A percentile compares a stretch with the other conserved stretches of the same genome.
These are phyloP conservation scores for Solanum hybrid DNA, from an alignment of 305 asterid species.

Conservation along the genomic window DNA sequence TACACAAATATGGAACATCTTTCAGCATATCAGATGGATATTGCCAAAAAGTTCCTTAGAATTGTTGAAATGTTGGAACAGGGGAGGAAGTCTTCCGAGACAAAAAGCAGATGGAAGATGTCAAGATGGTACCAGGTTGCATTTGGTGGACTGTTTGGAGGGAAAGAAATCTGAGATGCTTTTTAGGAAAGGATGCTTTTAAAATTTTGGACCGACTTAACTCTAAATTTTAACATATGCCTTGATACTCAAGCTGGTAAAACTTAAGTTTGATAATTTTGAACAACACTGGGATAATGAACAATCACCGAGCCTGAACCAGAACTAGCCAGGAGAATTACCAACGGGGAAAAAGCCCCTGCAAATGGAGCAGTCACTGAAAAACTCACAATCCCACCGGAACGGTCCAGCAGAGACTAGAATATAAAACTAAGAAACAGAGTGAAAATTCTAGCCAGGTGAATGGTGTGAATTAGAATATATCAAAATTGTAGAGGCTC, in stretches of 20 bases:
- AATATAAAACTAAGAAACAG: not conserved
- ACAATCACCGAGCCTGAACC: not conserved
- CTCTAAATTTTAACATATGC: not conserved
- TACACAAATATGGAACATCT: not conserved
- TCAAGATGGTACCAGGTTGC: not conserved
- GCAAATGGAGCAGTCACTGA: not conserved
- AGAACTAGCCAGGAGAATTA: not conserved
- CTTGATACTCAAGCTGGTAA: not conserved
- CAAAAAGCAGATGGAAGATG: not conserved
- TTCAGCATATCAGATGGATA: not conserved
- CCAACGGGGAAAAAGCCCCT: not conserved
- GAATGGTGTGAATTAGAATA: not conserved
- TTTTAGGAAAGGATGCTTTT: not conserved
- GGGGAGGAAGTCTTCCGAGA: not conserved
- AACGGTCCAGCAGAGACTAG: not conserved
- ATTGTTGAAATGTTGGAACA: not conserved
- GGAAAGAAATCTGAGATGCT: not conserved
- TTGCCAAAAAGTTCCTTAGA: not conserved
- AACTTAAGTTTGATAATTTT: not conserved
- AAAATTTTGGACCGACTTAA: not conserved
- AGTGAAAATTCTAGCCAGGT: not conserved
- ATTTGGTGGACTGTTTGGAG: not conserved
- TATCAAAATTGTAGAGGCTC: not conserved
- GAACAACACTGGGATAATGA: not conserved
- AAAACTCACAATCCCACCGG: not conserved